These are phyloP conservation scores for Canavalia gladiata DNA, from an alignment of 306 rosid genomes.

Conservation along the genomic window DNA sequence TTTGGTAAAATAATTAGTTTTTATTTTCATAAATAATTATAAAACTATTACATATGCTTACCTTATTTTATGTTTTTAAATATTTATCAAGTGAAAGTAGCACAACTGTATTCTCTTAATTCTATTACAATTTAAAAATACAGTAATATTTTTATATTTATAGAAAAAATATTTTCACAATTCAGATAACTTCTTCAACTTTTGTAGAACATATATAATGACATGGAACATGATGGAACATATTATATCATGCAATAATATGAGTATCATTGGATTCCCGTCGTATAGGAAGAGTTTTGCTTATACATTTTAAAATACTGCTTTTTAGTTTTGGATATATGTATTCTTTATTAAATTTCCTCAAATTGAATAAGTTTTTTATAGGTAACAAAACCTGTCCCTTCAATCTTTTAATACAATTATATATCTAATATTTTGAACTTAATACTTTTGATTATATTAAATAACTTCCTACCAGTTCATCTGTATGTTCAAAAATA, in stretches of 20 bases:
- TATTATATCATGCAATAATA: neutral
- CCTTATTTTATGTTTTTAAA: neutral
- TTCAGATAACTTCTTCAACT: neutral
- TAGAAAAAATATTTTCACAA: no score
- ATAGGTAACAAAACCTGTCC: no score
- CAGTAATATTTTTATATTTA: neutral
- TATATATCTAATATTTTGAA: no score
- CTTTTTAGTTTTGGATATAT: no score
- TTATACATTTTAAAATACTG: no score
- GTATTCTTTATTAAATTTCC: no score
- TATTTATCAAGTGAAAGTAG: neutral
- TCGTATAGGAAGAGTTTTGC: no score
- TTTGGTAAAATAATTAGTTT: neutral
- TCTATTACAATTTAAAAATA: neutral
- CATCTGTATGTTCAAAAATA: neutral
- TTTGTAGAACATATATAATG: neutral
- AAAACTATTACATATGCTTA: neutral
- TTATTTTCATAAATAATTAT: neutral
- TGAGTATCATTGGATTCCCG: no score
- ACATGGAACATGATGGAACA: neutral
- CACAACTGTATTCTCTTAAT: neutral
- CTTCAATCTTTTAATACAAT: no score
- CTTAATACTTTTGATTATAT: no score
- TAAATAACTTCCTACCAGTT: no score
- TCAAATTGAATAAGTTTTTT: no score